Evolutionary conservation across 2,329 filamentous ascomycete species (phyloP).

Genomic region (Coniochaeta sp.): DNA sequence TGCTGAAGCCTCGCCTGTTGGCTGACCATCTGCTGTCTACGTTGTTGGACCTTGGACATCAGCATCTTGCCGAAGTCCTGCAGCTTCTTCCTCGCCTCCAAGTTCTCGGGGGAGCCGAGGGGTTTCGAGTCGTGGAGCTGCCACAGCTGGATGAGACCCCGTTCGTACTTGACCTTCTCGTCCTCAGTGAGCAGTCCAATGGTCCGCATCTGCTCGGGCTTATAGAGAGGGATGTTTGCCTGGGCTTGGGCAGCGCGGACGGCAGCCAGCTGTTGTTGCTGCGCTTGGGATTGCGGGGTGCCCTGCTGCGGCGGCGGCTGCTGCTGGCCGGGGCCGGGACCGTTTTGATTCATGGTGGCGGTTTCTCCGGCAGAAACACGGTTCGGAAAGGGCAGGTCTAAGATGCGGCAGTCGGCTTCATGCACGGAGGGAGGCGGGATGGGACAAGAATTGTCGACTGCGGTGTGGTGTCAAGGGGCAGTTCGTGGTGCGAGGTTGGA

Average conservation of each 20-base stretch:
- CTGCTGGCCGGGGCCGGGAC: background rate
- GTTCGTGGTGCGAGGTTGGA: no score
- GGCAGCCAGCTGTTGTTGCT: no score
- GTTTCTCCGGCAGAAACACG: background rate
- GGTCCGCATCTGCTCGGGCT: slow-evolving; percentile 43
- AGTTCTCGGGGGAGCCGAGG: slow-evolving; percentile 40
- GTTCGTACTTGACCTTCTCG: slow-evolving; percentile 53
- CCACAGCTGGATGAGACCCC: slow-evolving; percentile 48
- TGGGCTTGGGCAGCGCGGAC: slow-evolving; percentile 12
- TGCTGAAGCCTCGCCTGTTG: slow-evolving; percentile 17
- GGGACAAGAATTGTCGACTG: no score
- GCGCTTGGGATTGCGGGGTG: background rate
- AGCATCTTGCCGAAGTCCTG: slow-evolving; percentile 54
- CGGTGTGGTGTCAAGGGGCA: no score
- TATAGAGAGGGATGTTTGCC: slow-evolving; percentile 37
- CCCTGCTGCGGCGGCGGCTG: slow-evolving; percentile 2
- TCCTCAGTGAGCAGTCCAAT: slow-evolving; percentile 43
- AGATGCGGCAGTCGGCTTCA: no score
- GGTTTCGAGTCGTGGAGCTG: slow-evolving; percentile 40
- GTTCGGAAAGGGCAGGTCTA: no score
- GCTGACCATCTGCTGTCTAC: slow-evolving; percentile 23
- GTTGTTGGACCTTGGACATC: slow-evolving; percentile 38
- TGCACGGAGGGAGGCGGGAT: no score
- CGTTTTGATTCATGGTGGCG: slow-evolving; percentile 1
- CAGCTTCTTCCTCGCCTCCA: slow-evolving; percentile 49